phyloP scores from a whole-genome alignment of 768 basidiomycete genomes.

The Podaxis mareebaensis region DNA sequence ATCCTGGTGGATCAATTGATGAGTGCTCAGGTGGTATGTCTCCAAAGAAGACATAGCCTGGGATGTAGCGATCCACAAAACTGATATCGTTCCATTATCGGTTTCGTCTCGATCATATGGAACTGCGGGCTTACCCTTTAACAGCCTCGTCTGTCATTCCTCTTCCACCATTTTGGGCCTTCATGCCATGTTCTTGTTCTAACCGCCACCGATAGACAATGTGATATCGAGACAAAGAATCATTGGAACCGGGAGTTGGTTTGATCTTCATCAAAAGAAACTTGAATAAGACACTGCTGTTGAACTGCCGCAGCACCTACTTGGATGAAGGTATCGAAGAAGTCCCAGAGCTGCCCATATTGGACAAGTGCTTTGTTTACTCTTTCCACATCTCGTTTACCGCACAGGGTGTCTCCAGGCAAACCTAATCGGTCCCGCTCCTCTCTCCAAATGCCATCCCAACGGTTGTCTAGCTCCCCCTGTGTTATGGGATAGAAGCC shows the following conservation, averaged over 20 bases:
- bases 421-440: slow-evolving; percentile 39
- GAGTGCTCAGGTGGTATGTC: slow-evolving; percentile 7
- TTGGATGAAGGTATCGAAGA: slow-evolving; percentile 77
- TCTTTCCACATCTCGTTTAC: slow-evolving; percentile 54
- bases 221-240: slow-evolving; percentile 34
- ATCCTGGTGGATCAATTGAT: slow-evolving; percentile 20
- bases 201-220: slow-evolving; percentile 87
- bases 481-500: slow-evolving; percentile 72
- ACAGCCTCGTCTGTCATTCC: slow-evolving; percentile 84
- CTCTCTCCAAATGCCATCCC: slow-evolving; percentile 46
- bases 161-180: slow-evolving; percentile 74
- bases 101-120: neutral
- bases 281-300: slow-evolving; percentile 1
- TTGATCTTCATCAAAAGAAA: slow-evolving; percentile 27
- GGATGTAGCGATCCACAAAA: slow-evolving; percentile 85
- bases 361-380: slow-evolving; percentile 62
- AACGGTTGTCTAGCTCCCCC: slow-evolving; percentile 53
- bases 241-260: slow-evolving; percentile 26
- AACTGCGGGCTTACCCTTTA: slow-evolving; percentile 54
- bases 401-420: slow-evolving; percentile 34
- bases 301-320: slow-evolving; percentile 36
- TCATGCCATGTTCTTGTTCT: slow-evolving; percentile 91
- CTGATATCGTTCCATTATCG: slow-evolving; percentile 34
- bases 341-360: slow-evolving; percentile 70
- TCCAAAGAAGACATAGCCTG: slow-evolving; percentile 23